A percentile compares a stretch with the other conserved stretches of the same genome.
phyloP scores from a whole-genome alignment of 2,329 filamentous ascomycete genomes.

The Paramyrothecium roridum region DNA sequence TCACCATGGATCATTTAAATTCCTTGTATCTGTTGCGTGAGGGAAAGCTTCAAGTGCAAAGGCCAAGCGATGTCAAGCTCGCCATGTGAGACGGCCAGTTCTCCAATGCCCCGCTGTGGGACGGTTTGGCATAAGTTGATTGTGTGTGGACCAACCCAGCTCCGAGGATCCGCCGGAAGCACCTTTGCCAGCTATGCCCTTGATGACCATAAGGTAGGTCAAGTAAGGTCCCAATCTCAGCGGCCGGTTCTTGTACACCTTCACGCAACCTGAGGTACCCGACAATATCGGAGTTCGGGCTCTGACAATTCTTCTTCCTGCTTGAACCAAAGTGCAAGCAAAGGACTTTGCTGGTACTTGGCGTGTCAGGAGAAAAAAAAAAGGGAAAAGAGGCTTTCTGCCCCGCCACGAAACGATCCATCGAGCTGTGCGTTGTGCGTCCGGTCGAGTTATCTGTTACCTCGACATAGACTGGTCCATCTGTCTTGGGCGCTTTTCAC shows the following conservation, averaged over 20 bases:
- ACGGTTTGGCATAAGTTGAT: background rate
- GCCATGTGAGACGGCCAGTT: too few species aligned
- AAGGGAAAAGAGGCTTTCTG: background rate
- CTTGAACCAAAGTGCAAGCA: background rate
- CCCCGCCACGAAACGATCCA: background rate
- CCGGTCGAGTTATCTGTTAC: too few species aligned
- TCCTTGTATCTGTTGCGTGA: too few species aligned
- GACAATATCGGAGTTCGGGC: background rate
- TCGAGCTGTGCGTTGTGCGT: background rate
- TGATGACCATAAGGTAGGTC: too few species aligned
- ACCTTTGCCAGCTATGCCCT: background rate
- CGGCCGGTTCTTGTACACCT: background rate
- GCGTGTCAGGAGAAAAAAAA: background rate
- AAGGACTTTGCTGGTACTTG: background rate
- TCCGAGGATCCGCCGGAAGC: conserved; percentile 16
- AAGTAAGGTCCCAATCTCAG: background rate
- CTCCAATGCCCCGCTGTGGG: conserved; percentile 5
- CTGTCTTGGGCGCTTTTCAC: too few species aligned
- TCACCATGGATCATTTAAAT: too few species aligned
- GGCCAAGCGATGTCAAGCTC: background rate
- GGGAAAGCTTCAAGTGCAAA: background rate
- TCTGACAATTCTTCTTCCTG: background rate
- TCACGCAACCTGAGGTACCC: background rate
- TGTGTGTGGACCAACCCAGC: conserved; percentile 8
- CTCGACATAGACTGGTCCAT: too few species aligned